These are phyloP conservation scores for Solanum bulbocastanum DNA, from an alignment of 257 asterid genomes.

Conservation along the genomic window DNA sequence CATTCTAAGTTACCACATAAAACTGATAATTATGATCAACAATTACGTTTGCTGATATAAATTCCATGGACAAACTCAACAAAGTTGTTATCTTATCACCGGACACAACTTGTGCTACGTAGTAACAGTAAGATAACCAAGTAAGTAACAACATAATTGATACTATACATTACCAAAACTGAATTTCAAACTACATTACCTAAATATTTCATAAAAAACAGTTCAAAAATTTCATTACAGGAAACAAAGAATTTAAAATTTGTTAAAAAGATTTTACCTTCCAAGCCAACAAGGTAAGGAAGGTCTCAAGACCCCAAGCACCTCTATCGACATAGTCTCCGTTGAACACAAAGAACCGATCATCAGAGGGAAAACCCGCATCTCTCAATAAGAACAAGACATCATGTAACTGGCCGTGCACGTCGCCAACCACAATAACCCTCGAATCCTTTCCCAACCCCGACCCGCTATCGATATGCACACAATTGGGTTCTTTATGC, in stretches of 20 bases:
- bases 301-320: conserved; percentile 99
- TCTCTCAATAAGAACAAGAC: conserved; percentile 57
- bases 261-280: conserved; percentile 43
- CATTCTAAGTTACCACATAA: neutral
- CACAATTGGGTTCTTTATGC: conserved; percentile 92
- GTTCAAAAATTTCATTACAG: neutral
- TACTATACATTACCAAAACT: neutral
- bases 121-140: neutral
- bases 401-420: conserved; percentile 96
- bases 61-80: neutral
- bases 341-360: conserved; percentile 80
- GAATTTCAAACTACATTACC: neutral
- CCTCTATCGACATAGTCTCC: conserved; percentile 99
- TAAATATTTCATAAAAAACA: neutral
- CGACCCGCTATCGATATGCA: conserved; percentile 40
- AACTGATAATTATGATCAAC: neutral
- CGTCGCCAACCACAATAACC: conserved; percentile 91
- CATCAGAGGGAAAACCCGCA: conserved; percentile 69
- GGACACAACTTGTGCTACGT: neutral
- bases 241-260: neutral
- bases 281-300: conserved; percentile 76
- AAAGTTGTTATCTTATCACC: neutral
- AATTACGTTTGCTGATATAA: neutral
- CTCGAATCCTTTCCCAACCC: conserved; percentile 31
- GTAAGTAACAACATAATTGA: neutral